These are phyloP conservation scores for Phialophora macrospora DNA, from an alignment of 2,329 filamentous ascomycete species.

Conservation along the genomic window DNA sequence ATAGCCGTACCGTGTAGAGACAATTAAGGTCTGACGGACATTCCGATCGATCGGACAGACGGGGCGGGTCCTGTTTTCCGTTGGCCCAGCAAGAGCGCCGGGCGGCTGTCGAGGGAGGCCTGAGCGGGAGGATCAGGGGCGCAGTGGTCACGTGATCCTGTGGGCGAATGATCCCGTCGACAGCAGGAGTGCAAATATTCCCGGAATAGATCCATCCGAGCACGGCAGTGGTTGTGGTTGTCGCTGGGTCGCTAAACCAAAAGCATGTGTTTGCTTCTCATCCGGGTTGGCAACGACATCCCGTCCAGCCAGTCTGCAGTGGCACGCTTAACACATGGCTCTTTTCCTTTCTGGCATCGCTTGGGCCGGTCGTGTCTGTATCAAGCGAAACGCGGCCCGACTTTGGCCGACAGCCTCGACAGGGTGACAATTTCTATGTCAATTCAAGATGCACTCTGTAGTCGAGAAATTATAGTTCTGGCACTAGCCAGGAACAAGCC, in stretches of 20 bases:
- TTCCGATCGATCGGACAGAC: constrained; percentile 22
- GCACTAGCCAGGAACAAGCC: not conserved
- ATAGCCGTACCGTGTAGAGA: not conserved
- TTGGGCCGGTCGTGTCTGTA: not conserved
- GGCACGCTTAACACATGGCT: not conserved
- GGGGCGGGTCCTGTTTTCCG: constrained; percentile 12
- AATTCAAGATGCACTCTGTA: not conserved
- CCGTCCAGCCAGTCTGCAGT: too few species aligned
- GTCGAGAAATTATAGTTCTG: not conserved
- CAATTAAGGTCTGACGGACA: constrained; percentile 15
- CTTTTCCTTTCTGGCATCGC: not conserved
- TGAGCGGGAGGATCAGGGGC: constrained; percentile 13
- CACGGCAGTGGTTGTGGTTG: not conserved
- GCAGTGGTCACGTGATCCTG: not conserved
- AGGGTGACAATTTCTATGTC: not conserved
- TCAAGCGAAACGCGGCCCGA: not conserved
- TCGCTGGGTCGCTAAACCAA: not conserved
- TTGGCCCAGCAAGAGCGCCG: constrained; percentile 8
- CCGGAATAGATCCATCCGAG: not conserved
- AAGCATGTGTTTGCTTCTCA: not conserved
- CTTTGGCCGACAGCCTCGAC: not conserved
- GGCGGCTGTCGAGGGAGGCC: not conserved
- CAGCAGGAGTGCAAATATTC: not conserved
- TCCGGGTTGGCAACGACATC: not conserved
- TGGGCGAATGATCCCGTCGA: not conserved